These are phyloP conservation scores for Chamaenerion angustifolium DNA, from an alignment of 345 rosid species.

Conservation along the genomic window DNA sequence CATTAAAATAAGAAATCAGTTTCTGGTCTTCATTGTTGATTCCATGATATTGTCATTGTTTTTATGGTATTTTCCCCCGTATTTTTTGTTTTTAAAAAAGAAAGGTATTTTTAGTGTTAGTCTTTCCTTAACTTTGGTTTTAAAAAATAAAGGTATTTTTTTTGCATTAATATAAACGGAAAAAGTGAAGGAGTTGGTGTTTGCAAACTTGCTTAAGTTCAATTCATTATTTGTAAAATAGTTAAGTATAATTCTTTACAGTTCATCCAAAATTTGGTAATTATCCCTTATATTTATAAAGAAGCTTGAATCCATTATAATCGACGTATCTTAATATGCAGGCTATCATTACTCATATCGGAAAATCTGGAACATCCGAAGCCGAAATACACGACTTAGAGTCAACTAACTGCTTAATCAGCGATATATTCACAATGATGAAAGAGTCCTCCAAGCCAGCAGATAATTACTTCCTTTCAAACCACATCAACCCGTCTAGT, in stretches of 20 bases:
- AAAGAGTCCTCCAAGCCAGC: conserved; percentile 29
- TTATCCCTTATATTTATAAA: neutral
- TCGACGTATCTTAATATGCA: conserved; percentile 26
- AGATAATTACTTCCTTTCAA: conserved; percentile 35
- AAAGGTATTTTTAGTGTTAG: too few species aligned
- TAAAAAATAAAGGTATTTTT: too few species aligned
- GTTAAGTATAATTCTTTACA: too few species aligned
- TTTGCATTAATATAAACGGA: too few species aligned
- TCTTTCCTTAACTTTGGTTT: too few species aligned
- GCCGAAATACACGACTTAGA: conserved; percentile 16
- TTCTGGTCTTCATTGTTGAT: too few species aligned
- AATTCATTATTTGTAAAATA: too few species aligned
- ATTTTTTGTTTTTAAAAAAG: neutral
- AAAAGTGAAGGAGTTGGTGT: too few species aligned
- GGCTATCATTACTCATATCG: conserved; percentile 41
- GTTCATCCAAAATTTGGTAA: too few species aligned
- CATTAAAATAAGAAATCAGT: too few species aligned
- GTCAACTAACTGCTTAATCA: conserved; percentile 30
- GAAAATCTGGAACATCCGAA: conserved; percentile 18
- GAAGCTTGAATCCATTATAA: conserved; percentile 11
- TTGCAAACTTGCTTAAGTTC: too few species aligned
- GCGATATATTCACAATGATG: conserved; percentile 39
- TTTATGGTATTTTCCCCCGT: neutral
- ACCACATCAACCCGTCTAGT: conserved; percentile 29
- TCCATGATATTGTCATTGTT: too few species aligned